Evolutionary conservation across 2,329 filamentous ascomycete species (phyloP).

Genomic region (Trichoderma sp.): DNA sequence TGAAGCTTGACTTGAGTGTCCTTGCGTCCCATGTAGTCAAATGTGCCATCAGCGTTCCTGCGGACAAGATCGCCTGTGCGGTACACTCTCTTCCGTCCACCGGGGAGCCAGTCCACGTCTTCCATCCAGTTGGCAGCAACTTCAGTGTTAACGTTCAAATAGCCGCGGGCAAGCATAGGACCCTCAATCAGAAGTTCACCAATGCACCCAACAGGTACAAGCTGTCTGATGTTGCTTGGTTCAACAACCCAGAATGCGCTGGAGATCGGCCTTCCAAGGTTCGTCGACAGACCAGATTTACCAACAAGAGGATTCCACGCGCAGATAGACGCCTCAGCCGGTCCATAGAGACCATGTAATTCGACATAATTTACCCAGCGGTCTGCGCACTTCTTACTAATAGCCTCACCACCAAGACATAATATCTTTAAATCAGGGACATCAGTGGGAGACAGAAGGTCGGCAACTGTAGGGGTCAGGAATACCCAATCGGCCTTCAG

Average conservation of each 20-base stretch:
- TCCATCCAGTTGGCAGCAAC: conserved; percentile 15
- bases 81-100: neutral
- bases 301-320: conserved; percentile 15
- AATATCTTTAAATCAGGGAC: conserved; percentile 11
- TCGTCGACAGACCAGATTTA: conserved; percentile 5
- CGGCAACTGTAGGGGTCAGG: conserved; percentile 23
- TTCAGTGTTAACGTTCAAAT: conserved; percentile 12
- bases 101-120: neutral
- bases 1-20: conserved; percentile 16
- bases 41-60: conserved; percentile 1
- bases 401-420: conserved; percentile 16
- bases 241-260: conserved; percentile 24
- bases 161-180: conserved; percentile 23
- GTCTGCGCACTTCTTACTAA: conserved; percentile 10
- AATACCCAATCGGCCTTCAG: conserved; percentile 13
- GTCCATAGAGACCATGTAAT: conserved; percentile 13
- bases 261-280: conserved; percentile 16
- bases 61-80: conserved; percentile 7
- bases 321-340: conserved; percentile 18
- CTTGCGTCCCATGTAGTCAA: conserved; percentile 11
- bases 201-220: conserved; percentile 22
- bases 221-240: conserved; percentile 17
- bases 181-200: conserved; percentile 27
- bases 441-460: conserved; percentile 10
- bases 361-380: conserved; percentile 11